Conservation (phyloP, 129 eudicot genomes). For the Flaveria trinervia region DNA sequence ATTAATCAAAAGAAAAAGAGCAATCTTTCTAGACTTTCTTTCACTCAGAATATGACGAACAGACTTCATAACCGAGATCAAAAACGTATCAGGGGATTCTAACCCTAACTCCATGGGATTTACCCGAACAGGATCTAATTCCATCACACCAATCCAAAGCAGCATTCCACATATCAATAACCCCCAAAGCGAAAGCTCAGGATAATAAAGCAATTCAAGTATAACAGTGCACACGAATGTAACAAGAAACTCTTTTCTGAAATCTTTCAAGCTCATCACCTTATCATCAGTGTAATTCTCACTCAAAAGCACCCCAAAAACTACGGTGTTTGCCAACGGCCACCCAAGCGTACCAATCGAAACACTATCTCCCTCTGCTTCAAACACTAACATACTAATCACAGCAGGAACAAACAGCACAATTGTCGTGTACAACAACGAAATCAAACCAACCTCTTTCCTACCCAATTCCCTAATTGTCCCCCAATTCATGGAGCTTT, state of each 20-base stretch:
- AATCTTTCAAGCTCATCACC: constrained; percentile 53
- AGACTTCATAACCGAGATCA: constrained; percentile 54
- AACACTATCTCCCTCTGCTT: constrained; percentile 84
- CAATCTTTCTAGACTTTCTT: constrained; percentile 90
- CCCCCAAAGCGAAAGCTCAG: constrained; percentile 93
- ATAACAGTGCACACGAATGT: constrained; percentile 71
- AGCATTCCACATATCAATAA: constrained; percentile 70
- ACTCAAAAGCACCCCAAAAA: constrained; percentile 91
- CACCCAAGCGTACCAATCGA: constrained; percentile 62
- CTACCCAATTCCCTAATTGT: constrained; percentile 60
- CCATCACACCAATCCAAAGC: constrained; percentile 66
- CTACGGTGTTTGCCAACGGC: constrained; percentile 89
- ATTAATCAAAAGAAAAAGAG: constrained; percentile 87
- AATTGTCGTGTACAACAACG: constrained; percentile 71
- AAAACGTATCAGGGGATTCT: constrained; percentile 57
- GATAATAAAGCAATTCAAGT: constrained; percentile 72
- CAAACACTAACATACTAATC: constrained; percentile 81
- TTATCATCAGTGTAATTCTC: constrained; percentile 75
- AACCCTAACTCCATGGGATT: constrained; percentile 62
- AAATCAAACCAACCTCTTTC: constrained; percentile 62
- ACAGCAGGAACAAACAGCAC: constrained; percentile 82
- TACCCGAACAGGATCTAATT: constrained; percentile 48
- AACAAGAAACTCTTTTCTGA: constrained; percentile 71
- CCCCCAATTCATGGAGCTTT: constrained; percentile 64
- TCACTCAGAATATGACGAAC: constrained; percentile 79